These are phyloP conservation scores for Suillus discolor DNA, from an alignment of 768 basidiomycete genomes.

Conservation along the genomic window DNA sequence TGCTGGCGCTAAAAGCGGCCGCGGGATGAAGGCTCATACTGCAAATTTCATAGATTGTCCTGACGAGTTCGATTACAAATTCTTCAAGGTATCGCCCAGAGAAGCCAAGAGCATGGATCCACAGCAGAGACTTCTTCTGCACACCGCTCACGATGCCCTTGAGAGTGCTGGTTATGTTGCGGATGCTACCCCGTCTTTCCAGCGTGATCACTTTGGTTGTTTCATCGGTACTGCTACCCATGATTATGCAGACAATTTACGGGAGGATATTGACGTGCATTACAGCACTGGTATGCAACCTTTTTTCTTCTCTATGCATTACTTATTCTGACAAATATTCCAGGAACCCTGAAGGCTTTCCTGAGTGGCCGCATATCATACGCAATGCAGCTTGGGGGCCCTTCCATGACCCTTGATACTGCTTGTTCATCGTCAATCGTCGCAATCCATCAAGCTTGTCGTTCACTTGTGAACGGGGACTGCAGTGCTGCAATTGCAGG, in stretches of 20 bases:
- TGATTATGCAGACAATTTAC: slow-evolving; percentile 69
- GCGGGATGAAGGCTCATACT: slow-evolving; percentile 50
- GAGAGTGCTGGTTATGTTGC: slow-evolving; percentile 75
- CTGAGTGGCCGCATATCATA: slow-evolving; percentile 74
- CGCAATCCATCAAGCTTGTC: slow-evolving; percentile 69
- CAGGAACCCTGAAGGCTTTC: slow-evolving; percentile 71
- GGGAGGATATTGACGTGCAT: slow-evolving; percentile 65
- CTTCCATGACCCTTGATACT: slow-evolving; percentile 72
- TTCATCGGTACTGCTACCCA: slow-evolving; percentile 71
- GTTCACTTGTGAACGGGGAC: slow-evolving; percentile 63
- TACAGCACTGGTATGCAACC: slow-evolving; percentile 59
- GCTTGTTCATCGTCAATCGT: slow-evolving; percentile 74
- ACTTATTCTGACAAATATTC: background rate
- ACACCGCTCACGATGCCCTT: slow-evolving; percentile 66
- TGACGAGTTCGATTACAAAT: slow-evolving; percentile 66
- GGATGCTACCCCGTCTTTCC: slow-evolving; percentile 50
- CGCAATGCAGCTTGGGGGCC: slow-evolving; percentile 66
- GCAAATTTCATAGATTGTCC: slow-evolving; percentile 66
- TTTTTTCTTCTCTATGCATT: slow-evolving; percentile 9
- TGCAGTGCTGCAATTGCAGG: slow-evolving; percentile 72
- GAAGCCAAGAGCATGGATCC: slow-evolving; percentile 80
- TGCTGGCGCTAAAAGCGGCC: slow-evolving; percentile 30
- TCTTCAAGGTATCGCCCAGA: slow-evolving; percentile 74
- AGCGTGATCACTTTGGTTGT: slow-evolving; percentile 59
- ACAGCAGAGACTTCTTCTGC: slow-evolving; percentile 70